Percentiles rank a stretch among this genome's conserved stretches.
These are phyloP conservation scores for Candida neerlandica DNA, from an alignment of 1,139 yeast species.

Conservation along the genomic window DNA sequence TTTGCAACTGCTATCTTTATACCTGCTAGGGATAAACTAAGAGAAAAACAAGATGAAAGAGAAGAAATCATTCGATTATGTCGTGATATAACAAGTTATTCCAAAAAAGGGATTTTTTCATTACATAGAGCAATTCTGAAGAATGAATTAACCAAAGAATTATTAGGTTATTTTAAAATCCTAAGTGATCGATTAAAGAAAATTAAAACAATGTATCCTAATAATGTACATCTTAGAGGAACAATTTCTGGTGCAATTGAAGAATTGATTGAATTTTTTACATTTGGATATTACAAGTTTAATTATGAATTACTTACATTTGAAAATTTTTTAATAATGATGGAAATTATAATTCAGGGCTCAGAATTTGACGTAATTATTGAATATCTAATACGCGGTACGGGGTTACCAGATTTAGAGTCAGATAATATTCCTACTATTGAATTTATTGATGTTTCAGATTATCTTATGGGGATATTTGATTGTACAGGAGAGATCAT, in stretches of 20 bases:
- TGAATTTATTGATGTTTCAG: conserved; percentile 22
- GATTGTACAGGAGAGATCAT: conserved; percentile 48
- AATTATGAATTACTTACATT: conserved; percentile 21
- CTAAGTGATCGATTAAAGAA: conserved; percentile 19
- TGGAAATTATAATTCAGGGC: conserved; percentile 15
- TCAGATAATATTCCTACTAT: background rate
- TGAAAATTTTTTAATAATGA: conserved; percentile 18
- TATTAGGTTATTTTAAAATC: conserved; percentile 19
- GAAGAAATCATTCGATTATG: conserved; percentile 38
- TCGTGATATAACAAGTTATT: conserved; percentile 39
- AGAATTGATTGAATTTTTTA: conserved; percentile 43
- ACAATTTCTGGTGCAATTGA: conserved; percentile 32
- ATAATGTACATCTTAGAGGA: conserved; percentile 22
- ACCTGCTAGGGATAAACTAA: conserved; percentile 21
- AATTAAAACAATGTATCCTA: conserved; percentile 16
- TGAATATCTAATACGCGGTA: background rate
- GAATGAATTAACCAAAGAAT: conserved; percentile 14
- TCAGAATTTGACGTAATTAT: background rate
- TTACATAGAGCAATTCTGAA: conserved; percentile 27
- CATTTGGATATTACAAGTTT: conserved; percentile 32
- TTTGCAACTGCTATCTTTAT: conserved; percentile 15
- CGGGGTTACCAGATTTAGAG: background rate
- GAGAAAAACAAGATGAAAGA: conserved; percentile 31
- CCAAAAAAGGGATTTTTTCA: conserved; percentile 43
- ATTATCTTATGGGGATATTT: conserved; percentile 42